Evolutionary conservation across 352 stramenopile genomes (phyloP).

Genomic region (Globisporangium cylindrosporum): DNA sequence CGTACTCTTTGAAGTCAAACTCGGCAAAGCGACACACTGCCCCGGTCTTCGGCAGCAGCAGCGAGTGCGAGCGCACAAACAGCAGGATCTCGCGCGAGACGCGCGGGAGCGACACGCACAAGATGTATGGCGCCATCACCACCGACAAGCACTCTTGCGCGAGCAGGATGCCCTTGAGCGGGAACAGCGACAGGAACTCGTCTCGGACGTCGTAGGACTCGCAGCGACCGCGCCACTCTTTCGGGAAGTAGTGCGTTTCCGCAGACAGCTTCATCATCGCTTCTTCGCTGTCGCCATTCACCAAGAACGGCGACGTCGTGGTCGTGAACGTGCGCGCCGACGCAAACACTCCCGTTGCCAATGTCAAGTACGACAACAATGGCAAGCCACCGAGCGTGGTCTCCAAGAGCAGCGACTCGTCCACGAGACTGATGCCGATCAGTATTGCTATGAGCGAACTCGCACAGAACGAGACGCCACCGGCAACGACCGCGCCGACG

Average conservation of each 20-base stretch:
- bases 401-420: conserved; percentile 95
- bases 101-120: conserved; percentile 93
- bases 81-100: conserved; percentile 90
- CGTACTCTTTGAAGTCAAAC: conserved; percentile 97
- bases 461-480: conserved; percentile 94
- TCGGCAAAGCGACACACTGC: conserved; percentile 94
- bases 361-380: conserved; percentile 96
- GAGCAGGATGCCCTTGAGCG: conserved; percentile 94
- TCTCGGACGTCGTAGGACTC: conserved; percentile 87
- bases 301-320: conserved; percentile 60
- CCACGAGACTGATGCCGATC: conserved; percentile 90
- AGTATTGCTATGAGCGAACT: conserved; percentile 95
- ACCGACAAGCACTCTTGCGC: conserved; percentile 92
- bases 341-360: conserved; percentile 85
- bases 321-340: conserved; percentile 77
- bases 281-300: conserved; percentile 80
- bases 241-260: conserved; percentile 97
- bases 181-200: conserved; percentile 90
- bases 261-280: conserved; percentile 80
- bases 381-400: conserved; percentile 93
- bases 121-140: conserved; percentile 94
- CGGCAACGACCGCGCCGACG: conserved; percentile 87
- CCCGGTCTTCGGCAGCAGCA: conserved; percentile 90
- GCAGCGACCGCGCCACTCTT: conserved; percentile 89
- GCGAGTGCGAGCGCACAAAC: conserved; percentile 93